Conservation (phyloP, 768 basidiomycete species). For the Boletus rubescentipes region DNA sequence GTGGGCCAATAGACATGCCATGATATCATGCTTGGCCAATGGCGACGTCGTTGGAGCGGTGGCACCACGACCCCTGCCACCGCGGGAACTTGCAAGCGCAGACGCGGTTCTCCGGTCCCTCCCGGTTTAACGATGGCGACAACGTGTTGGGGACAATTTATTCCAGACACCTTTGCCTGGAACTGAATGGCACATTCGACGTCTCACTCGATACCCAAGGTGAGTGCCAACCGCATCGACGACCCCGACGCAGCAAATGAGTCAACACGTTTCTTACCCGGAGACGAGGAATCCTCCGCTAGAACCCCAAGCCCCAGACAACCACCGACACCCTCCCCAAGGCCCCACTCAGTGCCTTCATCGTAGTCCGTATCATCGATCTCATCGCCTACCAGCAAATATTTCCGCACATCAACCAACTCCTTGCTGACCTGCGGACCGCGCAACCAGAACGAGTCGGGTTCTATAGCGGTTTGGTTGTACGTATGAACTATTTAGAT, state of each 20-base stretch:
- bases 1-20: too few relatives aligned
- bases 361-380: slow-evolving; percentile 52
- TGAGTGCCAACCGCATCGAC: not conserved
- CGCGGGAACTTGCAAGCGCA: too few relatives aligned
- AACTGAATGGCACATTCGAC: not conserved
- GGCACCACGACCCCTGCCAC: too few relatives aligned
- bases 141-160: too few relatives aligned
- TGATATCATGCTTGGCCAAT: too few relatives aligned
- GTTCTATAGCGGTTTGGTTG: slow-evolving; percentile 65
- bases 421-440: slow-evolving; percentile 52
- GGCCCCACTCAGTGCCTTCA: slow-evolving; percentile 41
- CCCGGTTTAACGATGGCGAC: too few relatives aligned
- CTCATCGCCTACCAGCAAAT: slow-evolving; percentile 64
- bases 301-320: not conserved
- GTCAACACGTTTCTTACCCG: slow-evolving; percentile 15
- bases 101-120: too few relatives aligned
- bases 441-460: slow-evolving; percentile 62
- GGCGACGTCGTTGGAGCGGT: too few relatives aligned
- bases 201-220: not conserved
- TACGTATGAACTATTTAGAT: slow-evolving; percentile 27
- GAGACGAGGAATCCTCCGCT: slow-evolving; percentile 7
- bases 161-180: too few relatives aligned
- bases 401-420: slow-evolving; percentile 65
- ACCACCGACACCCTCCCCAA: slow-evolving; percentile 35
- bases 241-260: not conserved